These are phyloP conservation scores for Babesia ovata DNA, from an alignment of 169 alveolate genomes.

Conservation along the genomic window DNA sequence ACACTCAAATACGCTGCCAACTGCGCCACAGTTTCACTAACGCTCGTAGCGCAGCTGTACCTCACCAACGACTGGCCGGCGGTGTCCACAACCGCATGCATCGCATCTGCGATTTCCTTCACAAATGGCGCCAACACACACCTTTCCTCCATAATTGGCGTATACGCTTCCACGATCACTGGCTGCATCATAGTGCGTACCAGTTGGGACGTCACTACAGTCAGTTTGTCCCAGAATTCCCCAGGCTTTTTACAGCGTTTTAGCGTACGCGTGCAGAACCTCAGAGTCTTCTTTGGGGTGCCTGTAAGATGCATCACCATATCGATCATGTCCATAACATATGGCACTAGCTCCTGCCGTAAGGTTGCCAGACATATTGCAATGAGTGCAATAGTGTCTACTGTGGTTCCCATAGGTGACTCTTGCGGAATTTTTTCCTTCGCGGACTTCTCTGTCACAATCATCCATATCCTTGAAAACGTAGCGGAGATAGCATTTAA, in stretches of 20 bases:
- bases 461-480: background rate
- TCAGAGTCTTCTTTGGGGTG: background rate
- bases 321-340: background rate
- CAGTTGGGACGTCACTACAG: background rate
- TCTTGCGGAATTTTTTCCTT: background rate
- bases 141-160: too few relatives aligned
- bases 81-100: background rate
- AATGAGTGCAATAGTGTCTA: background rate
- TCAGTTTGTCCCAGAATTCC: background rate
- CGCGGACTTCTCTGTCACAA: background rate
- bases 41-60: background rate
- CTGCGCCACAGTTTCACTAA: background rate
- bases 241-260: background rate
- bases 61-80: background rate
- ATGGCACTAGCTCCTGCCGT: conserved; percentile 12
- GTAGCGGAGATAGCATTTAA: background rate
- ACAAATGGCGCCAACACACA: background rate
- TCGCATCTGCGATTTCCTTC: background rate
- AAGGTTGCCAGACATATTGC: background rate
- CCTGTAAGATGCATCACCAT: background rate
- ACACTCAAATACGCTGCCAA: background rate
- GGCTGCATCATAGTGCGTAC: background rate
- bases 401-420: background rate
- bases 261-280: background rate
- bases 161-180: background rate